Percentiles rank a stretch among this genome's conserved stretches.
phyloP scores from a whole-genome alignment of 108 stramenopile genomes.

The Conticribra weissflogii region DNA sequence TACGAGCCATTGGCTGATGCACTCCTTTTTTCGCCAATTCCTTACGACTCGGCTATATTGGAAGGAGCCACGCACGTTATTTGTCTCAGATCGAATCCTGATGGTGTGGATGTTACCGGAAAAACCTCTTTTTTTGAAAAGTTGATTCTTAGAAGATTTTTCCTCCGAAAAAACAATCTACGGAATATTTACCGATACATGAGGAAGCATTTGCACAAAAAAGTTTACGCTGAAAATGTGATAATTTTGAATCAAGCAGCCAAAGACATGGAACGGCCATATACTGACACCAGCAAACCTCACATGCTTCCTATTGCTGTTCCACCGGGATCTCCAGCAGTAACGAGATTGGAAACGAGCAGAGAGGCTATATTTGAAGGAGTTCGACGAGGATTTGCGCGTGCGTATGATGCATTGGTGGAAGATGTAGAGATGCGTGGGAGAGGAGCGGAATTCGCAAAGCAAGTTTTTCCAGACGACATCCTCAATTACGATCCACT shows the following conservation, averaged over 20 bases:
- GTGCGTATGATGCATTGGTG: conserved; percentile 90
- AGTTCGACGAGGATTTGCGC: conserved; percentile 87
- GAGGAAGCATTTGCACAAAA: conserved; percentile 77
- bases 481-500: conserved; percentile 84
- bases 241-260: conserved; percentile 79
- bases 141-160: conserved; percentile 83
- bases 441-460: conserved; percentile 63
- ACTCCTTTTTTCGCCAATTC: conserved; percentile 89
- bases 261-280: conserved; percentile 48
- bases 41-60: conserved; percentile 79
- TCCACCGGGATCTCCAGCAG: conserved; percentile 82
- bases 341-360: conserved; percentile 76
- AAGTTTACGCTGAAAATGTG: conserved; percentile 84
- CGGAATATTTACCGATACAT: conserved; percentile 64
- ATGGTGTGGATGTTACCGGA: conserved; percentile 89
- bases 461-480: conserved; percentile 79
- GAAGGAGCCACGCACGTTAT: conserved; percentile 95
- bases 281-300: conserved; percentile 53
- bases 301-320: conserved; percentile 84
- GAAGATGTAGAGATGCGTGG: conserved; percentile 81
- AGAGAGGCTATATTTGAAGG: conserved; percentile 86
- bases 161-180: conserved; percentile 79
- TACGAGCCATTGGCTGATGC: conserved; percentile 93
- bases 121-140: conserved; percentile 80
- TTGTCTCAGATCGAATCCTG: conserved; percentile 88